Evolutionary conservation across 2,329 filamentous ascomycete species (phyloP).

Genomic region (Graphiopsis chlorocephala): DNA sequence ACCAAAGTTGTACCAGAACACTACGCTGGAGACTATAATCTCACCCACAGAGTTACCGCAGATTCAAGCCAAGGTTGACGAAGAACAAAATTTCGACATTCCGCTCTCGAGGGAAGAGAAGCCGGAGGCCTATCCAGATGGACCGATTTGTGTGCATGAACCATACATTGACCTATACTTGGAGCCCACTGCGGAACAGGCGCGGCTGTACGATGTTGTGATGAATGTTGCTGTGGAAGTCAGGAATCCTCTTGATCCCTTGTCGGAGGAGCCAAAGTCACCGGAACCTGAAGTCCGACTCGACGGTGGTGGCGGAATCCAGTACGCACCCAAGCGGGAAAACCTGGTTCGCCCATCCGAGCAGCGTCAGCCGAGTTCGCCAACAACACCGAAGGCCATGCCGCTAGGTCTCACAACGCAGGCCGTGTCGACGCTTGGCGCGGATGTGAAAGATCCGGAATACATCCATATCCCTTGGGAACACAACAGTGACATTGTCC

Average conservation of each 20-base stretch:
- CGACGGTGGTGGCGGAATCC: conserved; percentile 34
- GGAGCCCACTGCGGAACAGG: conserved; percentile 75
- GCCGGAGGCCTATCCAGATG: conserved; percentile 77
- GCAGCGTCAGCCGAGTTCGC: conserved; percentile 35
- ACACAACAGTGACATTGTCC: conserved; percentile 81
- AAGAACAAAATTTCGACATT: conserved; percentile 52
- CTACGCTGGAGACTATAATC: conserved; percentile 30
- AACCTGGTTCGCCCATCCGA: conserved; percentile 5
- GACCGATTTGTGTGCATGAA: conserved; percentile 77
- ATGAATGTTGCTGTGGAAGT: conserved; percentile 84
- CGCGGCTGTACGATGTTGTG: conserved; percentile 74
- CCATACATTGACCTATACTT: conserved; percentile 75
- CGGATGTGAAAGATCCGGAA: conserved; percentile 59
- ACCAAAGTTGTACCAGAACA: not conserved
- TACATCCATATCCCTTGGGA: conserved; percentile 89
- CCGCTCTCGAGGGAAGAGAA: conserved; percentile 65
- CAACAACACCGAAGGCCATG: conserved; percentile 54
- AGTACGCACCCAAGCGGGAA: conserved; percentile 28
- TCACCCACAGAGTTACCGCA: conserved; percentile 25
- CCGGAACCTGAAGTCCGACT: conserved; percentile 34
- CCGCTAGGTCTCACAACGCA: conserved; percentile 35
- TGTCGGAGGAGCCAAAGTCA: conserved; percentile 17
- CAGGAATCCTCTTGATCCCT: conserved; percentile 63
- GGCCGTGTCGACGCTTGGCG: conserved; percentile 25
- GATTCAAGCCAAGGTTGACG: conserved; percentile 44